Evolutionary conservation across 352 stramenopile species (phyloP).

Genomic region (Pythium rishiriense): DNA sequence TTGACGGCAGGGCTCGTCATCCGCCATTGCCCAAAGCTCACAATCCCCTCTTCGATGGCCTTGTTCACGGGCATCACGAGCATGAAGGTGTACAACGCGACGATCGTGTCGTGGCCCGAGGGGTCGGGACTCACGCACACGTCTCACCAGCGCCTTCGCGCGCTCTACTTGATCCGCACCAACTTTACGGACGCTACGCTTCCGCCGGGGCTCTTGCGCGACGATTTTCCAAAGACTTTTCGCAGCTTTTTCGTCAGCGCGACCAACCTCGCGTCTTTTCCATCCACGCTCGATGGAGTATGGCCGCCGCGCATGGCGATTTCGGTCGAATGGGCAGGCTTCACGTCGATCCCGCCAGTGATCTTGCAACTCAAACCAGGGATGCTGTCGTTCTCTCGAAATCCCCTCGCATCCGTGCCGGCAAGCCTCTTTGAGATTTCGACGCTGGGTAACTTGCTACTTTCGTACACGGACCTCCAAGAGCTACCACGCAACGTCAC

Average conservation of each 20-base stretch:
- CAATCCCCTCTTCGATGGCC: background rate
- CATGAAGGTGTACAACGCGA: conserved; percentile 20
- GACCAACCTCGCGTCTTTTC: conserved; percentile 1
- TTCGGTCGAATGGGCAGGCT: background rate
- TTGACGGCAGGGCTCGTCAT: conserved; percentile 1
- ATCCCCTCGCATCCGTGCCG: background rate
- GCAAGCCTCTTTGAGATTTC: conserved; percentile 4
- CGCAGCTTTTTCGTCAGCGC: background rate
- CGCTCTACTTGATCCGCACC: conserved; percentile 1
- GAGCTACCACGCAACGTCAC: conserved; percentile 1
- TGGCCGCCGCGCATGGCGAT: conserved; percentile 11
- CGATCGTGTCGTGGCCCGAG: background rate
- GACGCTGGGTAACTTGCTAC: background rate
- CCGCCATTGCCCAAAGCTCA: conserved; percentile 9
- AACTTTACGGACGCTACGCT: background rate
- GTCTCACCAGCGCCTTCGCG: background rate
- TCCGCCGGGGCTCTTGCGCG: background rate
- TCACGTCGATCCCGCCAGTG: background rate
- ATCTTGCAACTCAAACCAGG: background rate
- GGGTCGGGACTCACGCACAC: background rate
- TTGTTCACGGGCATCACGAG: background rate
- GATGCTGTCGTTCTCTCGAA: background rate
- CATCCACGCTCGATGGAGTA: background rate
- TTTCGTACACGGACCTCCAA: background rate
- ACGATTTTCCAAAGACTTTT: background rate